Evolutionary conservation across 225 moss, liverwort and hornwort genomes (phyloP).

Genomic region (Polytrichum formosum): DNA sequence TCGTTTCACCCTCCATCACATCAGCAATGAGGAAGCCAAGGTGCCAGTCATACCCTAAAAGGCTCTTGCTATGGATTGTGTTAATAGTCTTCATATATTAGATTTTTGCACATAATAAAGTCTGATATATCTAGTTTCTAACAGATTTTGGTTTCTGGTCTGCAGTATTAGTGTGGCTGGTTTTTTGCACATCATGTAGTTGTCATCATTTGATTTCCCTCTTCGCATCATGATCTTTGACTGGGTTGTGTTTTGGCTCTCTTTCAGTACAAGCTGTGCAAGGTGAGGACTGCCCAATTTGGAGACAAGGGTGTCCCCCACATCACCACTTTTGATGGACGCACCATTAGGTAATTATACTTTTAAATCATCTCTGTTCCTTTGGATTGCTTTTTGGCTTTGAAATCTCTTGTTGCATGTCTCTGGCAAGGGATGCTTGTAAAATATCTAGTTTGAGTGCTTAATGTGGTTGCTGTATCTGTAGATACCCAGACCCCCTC

Average conservation of each 20-base stretch:
- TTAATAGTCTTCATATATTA: too few relatives aligned
- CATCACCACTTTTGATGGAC: slow-evolving; percentile 82
- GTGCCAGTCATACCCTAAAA: slow-evolving; percentile 14
- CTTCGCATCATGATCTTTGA: too few relatives aligned
- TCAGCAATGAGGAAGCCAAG: slow-evolving; percentile 74
- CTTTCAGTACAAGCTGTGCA: slow-evolving; percentile 87
- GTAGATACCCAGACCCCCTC: slow-evolving; percentile 84
- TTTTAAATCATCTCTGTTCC: background rate
- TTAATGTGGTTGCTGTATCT: background rate
- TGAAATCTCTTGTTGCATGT: background rate
- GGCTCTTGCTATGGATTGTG: too few relatives aligned
- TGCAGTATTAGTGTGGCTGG: too few relatives aligned
- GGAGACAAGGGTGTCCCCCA: slow-evolving; percentile 88
- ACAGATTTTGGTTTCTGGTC: background rate
- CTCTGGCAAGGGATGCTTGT: background rate
- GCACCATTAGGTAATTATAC: slow-evolving; percentile 54
- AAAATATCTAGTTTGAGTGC: too few relatives aligned
- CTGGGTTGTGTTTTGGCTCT: background rate
- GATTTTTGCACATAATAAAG: too few relatives aligned
- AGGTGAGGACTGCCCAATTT: slow-evolving; percentile 76
- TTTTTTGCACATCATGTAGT: too few relatives aligned
- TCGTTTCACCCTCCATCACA: slow-evolving; percentile 66
- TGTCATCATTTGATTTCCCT: too few relatives aligned
- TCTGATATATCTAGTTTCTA: too few relatives aligned
- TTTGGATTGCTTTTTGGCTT: background rate